A percentile compares a stretch with the other conserved stretches of the same genome.
These are phyloP conservation scores for Colletotrichum agaves DNA, from an alignment of 2,329 filamentous ascomycete genomes.

Conservation along the genomic window DNA sequence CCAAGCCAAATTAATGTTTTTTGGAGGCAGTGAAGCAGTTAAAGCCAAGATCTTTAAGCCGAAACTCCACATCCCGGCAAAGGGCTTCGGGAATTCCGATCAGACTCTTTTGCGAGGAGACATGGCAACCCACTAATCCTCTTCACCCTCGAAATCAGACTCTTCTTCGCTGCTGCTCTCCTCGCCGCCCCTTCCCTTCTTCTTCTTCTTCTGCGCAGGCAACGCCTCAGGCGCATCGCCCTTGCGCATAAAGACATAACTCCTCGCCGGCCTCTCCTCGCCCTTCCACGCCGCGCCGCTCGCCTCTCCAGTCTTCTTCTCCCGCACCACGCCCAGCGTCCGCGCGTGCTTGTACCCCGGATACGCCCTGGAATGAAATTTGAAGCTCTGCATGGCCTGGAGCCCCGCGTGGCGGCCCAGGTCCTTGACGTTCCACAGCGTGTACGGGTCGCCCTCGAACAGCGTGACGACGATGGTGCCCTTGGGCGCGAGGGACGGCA, in stretches of 20 bases:
- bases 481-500: conserved; percentile 61
- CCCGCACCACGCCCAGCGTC: conserved; percentile 74
- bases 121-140: conserved; percentile 22
- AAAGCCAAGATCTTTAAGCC: not conserved
- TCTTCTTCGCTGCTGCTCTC: conserved; percentile 41
- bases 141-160: conserved; percentile 44
- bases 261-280: conserved; percentile 60
- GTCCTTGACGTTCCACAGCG: conserved; percentile 93
- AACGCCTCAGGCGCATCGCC: conserved; percentile 54
- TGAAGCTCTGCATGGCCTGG: conserved; percentile 75
- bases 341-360: conserved; percentile 79
- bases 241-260: conserved; percentile 71
- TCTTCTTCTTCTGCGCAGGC: conserved; percentile 45
- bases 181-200: conserved; percentile 46
- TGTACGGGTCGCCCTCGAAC: conserved; percentile 95
- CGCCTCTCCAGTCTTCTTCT: conserved; percentile 54
- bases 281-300: conserved; percentile 55
- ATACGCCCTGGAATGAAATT: conserved; percentile 74
- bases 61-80: not conserved
- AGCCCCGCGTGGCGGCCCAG: conserved; percentile 82
- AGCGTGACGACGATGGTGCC: conserved; percentile 82
- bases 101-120: not conserved
- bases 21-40: not conserved
- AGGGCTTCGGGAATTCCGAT: not conserved
- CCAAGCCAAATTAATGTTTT: conserved; percentile 15